Evolutionary conservation across 805 yeast species (phyloP), one percentile per base, ranked within the genome.

Genomic region (Blastobotrys americana): DNA sequence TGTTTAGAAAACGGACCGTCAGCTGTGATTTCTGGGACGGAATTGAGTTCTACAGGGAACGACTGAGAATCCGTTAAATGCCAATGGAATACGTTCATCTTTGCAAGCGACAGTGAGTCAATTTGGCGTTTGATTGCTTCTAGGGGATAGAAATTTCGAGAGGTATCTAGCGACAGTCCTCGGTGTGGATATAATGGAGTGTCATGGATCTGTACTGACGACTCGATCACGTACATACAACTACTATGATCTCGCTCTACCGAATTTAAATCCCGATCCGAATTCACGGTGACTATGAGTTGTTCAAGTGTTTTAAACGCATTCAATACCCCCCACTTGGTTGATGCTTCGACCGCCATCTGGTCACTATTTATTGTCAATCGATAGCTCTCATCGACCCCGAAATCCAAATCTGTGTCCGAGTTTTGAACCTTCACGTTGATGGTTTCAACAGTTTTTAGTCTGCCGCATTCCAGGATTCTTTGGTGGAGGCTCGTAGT

Each of bases 311-410:
- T 69, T 5, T 61, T 57, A 23, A 70, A 58, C 0, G 66, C 72
- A 49, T 68, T 64, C 34, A 70, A 53, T 1, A 66, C 71, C 9
- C 73, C 74, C 71, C 71, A 69, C 3, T 57, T 48, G 2, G 72
- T 68, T n/a, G 36, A 52, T 3, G 72, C 64, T 1, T 37, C 40
- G 23, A 69, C 60, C 4, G 33, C 25, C 20, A 68, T 52, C 2
- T 52, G 43, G 17, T 27, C 41, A 6, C 34, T 39, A 18, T 51
- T 44, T 4, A 64, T 51, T 2, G 44, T 39, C 39, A 69, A 45
- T 13, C 54, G 48, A 49, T 67, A 69, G 4, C 67, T 54, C 51
- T 69, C 73, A 48, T 68, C 62, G n/a, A 67, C 69, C 3, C 68
- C 70, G 36, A 56, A 51, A 46, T 66, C 69, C 45, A 69, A 54